phyloP scores from a whole-genome alignment of 148 eudicot genomes.

The Arbutus unedo region DNA sequence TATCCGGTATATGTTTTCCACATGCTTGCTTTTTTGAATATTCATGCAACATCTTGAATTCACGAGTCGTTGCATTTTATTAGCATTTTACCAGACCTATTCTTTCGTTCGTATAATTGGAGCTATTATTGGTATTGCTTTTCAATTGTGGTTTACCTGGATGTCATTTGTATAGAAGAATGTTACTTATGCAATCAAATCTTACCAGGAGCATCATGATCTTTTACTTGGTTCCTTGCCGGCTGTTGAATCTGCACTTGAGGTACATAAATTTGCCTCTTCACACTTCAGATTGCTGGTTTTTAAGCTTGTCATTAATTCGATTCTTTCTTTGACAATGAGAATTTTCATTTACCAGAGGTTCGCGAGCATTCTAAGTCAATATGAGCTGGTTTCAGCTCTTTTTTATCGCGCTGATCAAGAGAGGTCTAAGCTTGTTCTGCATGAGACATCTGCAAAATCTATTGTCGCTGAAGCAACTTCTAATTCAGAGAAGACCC shows the following conservation, averaged over 20 bases:
- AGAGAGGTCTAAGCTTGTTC: constrained; percentile 77
- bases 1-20: neutral
- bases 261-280: constrained; percentile 45
- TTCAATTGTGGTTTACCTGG: neutral
- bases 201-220: constrained; percentile 89
- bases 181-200: constrained; percentile 15
- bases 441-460: constrained; percentile 82
- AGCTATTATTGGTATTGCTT: constrained; percentile 1
- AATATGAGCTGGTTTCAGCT: constrained; percentile 74
- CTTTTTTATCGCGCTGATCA: constrained; percentile 72
- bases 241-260: constrained; percentile 79
- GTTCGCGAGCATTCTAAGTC: constrained; percentile 58
- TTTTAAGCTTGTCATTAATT: constrained; percentile 11
- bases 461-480: constrained; percentile 78
- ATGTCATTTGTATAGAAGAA: neutral
- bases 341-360: constrained; percentile 49
- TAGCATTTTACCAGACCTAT: neutral
- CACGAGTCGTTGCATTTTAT: neutral
- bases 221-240: constrained; percentile 73
- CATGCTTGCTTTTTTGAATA: constrained; percentile 8
- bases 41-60: neutral
- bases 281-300: constrained; percentile 15
- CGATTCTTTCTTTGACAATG: constrained; percentile 21
- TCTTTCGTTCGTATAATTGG: neutral
- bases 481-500: constrained; percentile 54